Base-by-base conservation (phyloP, 2,329 filamentous ascomycete species). In the Curvularia spicifera region DNA sequence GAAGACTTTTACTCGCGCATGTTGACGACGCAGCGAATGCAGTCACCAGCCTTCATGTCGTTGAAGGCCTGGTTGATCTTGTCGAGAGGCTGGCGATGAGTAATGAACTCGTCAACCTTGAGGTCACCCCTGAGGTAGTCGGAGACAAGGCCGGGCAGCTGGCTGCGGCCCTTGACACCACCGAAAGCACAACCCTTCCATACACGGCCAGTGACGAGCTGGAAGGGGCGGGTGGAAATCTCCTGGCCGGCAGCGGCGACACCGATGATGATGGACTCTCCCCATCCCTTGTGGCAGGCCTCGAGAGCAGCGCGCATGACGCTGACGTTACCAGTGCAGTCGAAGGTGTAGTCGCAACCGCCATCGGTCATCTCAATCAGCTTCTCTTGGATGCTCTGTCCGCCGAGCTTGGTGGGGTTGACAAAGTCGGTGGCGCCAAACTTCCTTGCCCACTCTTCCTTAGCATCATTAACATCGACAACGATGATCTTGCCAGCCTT, bases 31-130 rank as follows among this genome's bases (percentile, higher is more conserved):
- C 92, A 96, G 65, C 95, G 91, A 74, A 99, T 97, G 81, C 95
- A 99, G 80, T 98, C 93, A 58, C 95, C 95, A 60, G 88, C 85
- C 85, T 97, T 96, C 95, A 99, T 99, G 70, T 90, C 87, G 65
- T 92, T 87, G 73, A 97, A 99, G 20, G 93, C 94, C 51, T 84
- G 82, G 84, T 98, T 98, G 80, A 99, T 96, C 72, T 90, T 87
- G 60, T 82, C 81, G 44, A 99, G 83, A 4, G 84, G 85, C 82
- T 96, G 91, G 70, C 93, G 88, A 83, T 99, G 95, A 31, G 95
- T 99, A 82, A 99, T 98, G 83, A 98, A 98, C 83, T 99, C 95
- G 77, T 98, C 94, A 45, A 98, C 95, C 88, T 97, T 98, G 76
- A 99, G 89, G 75, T 90, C 86, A 70, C 93, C 93, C 52, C 85